phyloP scores from a whole-genome alignment of 2,329 filamentous ascomycete species.

The Rhytidhysteron rufulum region DNA sequence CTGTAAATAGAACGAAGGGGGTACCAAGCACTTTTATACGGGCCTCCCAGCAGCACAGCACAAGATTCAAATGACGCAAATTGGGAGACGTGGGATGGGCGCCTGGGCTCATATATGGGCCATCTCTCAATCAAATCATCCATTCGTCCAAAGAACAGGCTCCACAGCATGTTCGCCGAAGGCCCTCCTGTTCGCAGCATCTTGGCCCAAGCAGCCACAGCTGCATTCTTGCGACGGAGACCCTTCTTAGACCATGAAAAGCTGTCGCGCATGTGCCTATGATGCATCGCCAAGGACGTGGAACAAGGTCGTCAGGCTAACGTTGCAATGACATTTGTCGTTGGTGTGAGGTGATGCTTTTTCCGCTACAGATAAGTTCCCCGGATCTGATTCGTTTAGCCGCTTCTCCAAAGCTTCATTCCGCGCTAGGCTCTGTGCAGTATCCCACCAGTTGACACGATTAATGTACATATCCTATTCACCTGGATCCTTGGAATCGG shows the following conservation, averaged over 20 bases:
- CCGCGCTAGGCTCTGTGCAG: constrained; percentile 9
- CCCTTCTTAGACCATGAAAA: constrained; percentile 5
- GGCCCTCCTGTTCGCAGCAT: constrained; percentile 3
- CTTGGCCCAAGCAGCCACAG: constrained; percentile 9
- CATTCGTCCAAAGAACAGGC: no score
- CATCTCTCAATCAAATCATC: no score
- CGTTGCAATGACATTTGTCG: constrained; percentile 15
- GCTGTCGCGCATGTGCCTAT: background rate
- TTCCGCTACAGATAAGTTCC: constrained; percentile 20
- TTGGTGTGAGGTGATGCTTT: constrained; percentile 32
- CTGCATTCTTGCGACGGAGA: background rate
- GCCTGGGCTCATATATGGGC: no score
- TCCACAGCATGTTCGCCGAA: no score
- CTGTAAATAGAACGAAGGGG: no score
- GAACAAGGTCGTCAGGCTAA: constrained; percentile 2
- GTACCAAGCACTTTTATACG: background rate
- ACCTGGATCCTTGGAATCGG: no score
- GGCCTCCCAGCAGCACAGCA: background rate
- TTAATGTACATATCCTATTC: constrained; percentile 10
- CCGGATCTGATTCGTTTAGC: constrained; percentile 23
- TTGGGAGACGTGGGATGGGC: background rate
- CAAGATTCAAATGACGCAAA: constrained; percentile 1
- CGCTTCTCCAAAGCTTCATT: constrained; percentile 15
- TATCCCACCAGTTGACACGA: constrained; percentile 20
- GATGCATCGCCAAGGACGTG: constrained; percentile 3